Conservation (phyloP, 129 eudicot genomes). For the Artemisia annua region DNA sequence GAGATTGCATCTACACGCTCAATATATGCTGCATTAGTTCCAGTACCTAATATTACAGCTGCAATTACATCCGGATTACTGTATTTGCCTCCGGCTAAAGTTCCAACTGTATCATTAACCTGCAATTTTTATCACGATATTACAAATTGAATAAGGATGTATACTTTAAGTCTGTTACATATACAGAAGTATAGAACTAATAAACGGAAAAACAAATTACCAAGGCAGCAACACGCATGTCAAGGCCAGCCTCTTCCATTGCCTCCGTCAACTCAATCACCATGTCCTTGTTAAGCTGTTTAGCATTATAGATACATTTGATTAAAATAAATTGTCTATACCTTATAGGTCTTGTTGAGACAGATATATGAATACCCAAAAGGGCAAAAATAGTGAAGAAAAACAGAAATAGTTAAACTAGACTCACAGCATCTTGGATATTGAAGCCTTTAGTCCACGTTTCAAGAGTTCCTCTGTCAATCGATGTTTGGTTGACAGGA, state of each 20-base stretch:
- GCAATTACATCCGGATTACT: slow-evolving; percentile 59
- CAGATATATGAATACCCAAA: not conserved
- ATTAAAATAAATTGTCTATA: slow-evolving; percentile 10
- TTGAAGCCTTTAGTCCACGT: slow-evolving; percentile 95
- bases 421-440: slow-evolving; percentile 72
- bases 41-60: slow-evolving; percentile 88
- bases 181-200: not conserved
- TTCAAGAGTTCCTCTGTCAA: slow-evolving; percentile 79
- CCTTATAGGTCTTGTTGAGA: slow-evolving; percentile 7
- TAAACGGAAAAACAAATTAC: slow-evolving; percentile 33
- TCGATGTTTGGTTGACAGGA: slow-evolving; percentile 84
- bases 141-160: not conserved
- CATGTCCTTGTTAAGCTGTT: slow-evolving; percentile 22
- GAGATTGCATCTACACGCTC: slow-evolving; percentile 78
- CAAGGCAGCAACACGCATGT: slow-evolving; percentile 20
- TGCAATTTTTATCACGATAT: slow-evolving; percentile 19
- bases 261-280: slow-evolving; percentile 15
- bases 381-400: not conserved
- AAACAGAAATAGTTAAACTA: not conserved
- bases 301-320: not conserved
- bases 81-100: slow-evolving; percentile 77
- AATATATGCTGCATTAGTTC: slow-evolving; percentile 95
- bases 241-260: slow-evolving; percentile 13
- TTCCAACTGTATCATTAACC: slow-evolving; percentile 92
- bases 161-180: not conserved